Evolutionary conservation across 495 filamentous ascomycete species (phyloP), one percentile per base, ranked within the genome.

Genomic region (Neurospora sp.): DNA sequence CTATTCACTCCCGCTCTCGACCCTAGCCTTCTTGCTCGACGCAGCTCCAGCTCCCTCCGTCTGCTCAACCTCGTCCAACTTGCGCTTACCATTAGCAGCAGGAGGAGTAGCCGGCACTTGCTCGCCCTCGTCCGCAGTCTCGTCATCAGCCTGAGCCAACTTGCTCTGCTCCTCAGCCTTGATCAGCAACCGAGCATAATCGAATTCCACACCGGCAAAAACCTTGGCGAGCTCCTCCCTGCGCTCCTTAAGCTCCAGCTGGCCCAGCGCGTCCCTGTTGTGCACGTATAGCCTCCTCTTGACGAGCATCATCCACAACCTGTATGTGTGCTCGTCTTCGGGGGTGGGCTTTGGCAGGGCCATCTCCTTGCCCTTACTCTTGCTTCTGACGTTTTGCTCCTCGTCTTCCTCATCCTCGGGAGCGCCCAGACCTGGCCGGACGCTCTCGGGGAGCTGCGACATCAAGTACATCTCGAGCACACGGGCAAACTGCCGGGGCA

Each of bases 381-480:
- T 62, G 54, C 12, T 62, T 27, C 54, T 35, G 27, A 12, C 7
- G 14, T 5, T 35, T 14, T 60, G 6, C 31, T 39, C 39, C 27
- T 66, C 23, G 40, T 69, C 66, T 23, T 41, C 39, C n/a, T 73
- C 46, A 6, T 71, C 70, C 69, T 73, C 69, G 5, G 20, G 79
- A 3, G 72, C 71, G 12, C 74, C 72, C 7, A 85, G 75, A 12
- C 76, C 82, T 39, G 87, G 86, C 37, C 92, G 88, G 72, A 93
- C 86, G 14, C 85, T 82, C 10, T 84, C 77, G 1, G 93, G 90
- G 35, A 98, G 91, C 70, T 83, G 85, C 8, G 90, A 90, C 76
- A 98, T 91, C 8, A 97, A 91, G 72, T 92, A 90, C 90, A 98
- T 94, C 82, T 99, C 96, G 18, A 95, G 83, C 11, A 97, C 86